Evolutionary conservation across 257 asterid species (phyloP).

Genomic region (Forsythia viridissima): DNA sequence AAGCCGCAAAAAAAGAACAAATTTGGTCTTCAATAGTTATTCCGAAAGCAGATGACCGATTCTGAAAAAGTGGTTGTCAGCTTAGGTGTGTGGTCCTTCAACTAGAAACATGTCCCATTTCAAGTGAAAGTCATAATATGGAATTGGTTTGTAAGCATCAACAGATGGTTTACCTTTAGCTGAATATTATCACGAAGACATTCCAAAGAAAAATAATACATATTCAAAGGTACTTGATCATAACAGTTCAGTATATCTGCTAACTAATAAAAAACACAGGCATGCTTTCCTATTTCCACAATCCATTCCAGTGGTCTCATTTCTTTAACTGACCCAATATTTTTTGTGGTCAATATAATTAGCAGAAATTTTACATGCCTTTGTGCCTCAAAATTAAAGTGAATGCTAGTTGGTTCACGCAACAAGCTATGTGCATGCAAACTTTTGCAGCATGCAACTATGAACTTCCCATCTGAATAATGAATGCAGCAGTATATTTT

Average conservation of each 20-base stretch:
- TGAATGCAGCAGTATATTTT: slow-evolving; percentile 12
- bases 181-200: slow-evolving; percentile 17
- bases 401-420: too few relatives aligned
- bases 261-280: not conserved
- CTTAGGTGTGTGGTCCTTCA: slow-evolving; percentile 19
- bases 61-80: slow-evolving; percentile 8
- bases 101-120: slow-evolving; percentile 12
- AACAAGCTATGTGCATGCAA: too few relatives aligned
- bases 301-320: not conserved
- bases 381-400: not conserved
- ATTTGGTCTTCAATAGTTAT: not conserved
- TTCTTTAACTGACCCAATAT: not conserved
- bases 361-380: not conserved
- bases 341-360: too few relatives aligned
- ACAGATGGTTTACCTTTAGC: slow-evolving; percentile 17
- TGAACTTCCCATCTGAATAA: too few relatives aligned
- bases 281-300: slow-evolving; percentile 16
- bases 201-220: slow-evolving; percentile 15
- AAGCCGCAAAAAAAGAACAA: too few relatives aligned
- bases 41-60: slow-evolving; percentile 9
- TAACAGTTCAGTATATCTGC: not conserved
- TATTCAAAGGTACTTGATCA: not conserved
- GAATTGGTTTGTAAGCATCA: slow-evolving; percentile 14
- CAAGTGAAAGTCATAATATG: slow-evolving; percentile 2
- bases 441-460: too few relatives aligned